Base-by-base conservation (phyloP, 2,329 filamentous ascomycete genomes). In the Verticillium longisporum region DNA sequence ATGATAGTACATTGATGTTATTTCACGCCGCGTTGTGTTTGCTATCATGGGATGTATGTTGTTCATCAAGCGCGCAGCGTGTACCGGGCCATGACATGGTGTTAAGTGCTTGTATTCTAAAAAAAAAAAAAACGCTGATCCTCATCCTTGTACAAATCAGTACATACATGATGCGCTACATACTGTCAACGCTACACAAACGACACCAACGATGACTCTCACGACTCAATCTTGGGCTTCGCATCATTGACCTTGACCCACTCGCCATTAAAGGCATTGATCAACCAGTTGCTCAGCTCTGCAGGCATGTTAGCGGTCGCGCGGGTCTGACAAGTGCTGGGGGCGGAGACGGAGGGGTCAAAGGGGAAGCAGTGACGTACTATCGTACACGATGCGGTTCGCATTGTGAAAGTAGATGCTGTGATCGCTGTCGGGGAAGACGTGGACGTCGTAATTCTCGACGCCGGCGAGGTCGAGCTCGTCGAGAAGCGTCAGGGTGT, bases 181-280 rank as follows among this genome's bases (percentile, higher is more conserved):
- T 26, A 26, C 26, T 2, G 26, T 26, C 26, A 26, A 26, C 3
- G 34, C 34, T 6, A 36, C 34, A 36, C 26, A 26, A 26, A 26
- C 26, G 26, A 3, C 26, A 26, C 3, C 3, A 36, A 36, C 13
- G 34, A 9, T 6, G 34, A 36, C 34, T 36, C 34, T 26, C 11
- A 50, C 18, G 62, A 41, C 36, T 71, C 68, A 33, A 69, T 66
- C 34, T 73, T 74, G 2, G 83, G 83, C 66, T 80, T 80, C 1
- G 83, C 78, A 58, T 82, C 64, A 11, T 72, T 68, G 13, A 85
- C 71, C 72, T 83, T 85, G 62, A 94, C 79, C 92, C 94, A 98
- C 74, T 97, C 92, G 58, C 95, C 95, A 68, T 98, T 98, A 73
- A 99, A 99, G 1, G 95, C 95, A 72, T 97, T 98, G 71, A 97